A percentile compares a stretch with the other conserved stretches of the same genome.
Conservation (phyloP, 2,329 filamentous ascomycete genomes). For the Phaeosphaeriaceae sp. region DNA sequence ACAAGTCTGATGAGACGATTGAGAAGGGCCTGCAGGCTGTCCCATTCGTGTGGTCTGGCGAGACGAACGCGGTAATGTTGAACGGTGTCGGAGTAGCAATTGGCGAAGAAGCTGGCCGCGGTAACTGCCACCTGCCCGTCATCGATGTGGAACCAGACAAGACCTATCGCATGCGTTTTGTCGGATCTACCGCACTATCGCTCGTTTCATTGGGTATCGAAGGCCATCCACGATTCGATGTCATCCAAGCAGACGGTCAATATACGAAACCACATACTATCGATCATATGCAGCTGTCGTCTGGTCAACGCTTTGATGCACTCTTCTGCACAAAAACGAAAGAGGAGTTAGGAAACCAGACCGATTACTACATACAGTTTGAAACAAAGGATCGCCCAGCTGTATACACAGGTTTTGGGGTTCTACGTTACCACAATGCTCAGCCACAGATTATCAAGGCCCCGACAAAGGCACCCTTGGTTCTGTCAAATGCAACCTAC, state of each 20-base stretch:
- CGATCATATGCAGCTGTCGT: slow-evolving; percentile 61
- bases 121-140: slow-evolving; percentile 55
- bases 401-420: slow-evolving; percentile 56
- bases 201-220: slow-evolving; percentile 64
- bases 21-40: slow-evolving; percentile 56
- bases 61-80: slow-evolving; percentile 63
- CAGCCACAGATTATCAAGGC: slow-evolving; percentile 8
- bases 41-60: slow-evolving; percentile 66
- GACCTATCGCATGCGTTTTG: slow-evolving; percentile 68
- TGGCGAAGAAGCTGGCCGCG: slow-evolving; percentile 44
- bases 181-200: slow-evolving; percentile 64
- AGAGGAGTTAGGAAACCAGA: slow-evolving; percentile 52
- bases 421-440: slow-evolving; percentile 49
- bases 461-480: slow-evolving; percentile 33
- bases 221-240: slow-evolving; percentile 60
- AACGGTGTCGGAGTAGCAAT: slow-evolving; percentile 62
- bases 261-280: slow-evolving; percentile 60
- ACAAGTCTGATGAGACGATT: slow-evolving; percentile 60
- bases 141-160: slow-evolving; percentile 67
- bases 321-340: slow-evolving; percentile 62
- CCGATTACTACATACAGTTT: slow-evolving; percentile 55
- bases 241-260: slow-evolving; percentile 66
- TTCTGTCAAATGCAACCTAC: slow-evolving; percentile 41
- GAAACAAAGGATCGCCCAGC: slow-evolving; percentile 60
- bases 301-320: slow-evolving; percentile 67